Base-by-base conservation (phyloP, 2,329 filamentous ascomycete genomes). In the Podosphaera fusca region DNA sequence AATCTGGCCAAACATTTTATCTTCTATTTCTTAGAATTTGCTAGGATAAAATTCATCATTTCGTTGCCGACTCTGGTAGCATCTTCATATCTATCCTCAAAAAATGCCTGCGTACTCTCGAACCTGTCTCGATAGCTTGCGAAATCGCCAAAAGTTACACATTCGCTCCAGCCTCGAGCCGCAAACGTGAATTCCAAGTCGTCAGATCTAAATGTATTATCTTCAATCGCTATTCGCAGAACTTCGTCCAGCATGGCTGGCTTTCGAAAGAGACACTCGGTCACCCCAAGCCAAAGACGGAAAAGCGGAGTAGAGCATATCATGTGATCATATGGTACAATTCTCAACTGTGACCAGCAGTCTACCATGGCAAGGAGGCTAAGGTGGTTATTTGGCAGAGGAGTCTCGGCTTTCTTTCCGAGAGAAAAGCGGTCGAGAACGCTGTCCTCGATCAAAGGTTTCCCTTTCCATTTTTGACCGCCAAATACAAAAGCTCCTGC, bases 261-360 rank as follows among this genome's bases (percentile, higher is more conserved):
- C 65, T 89, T 88, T 61, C 88, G 83, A 74, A 95, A 98, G 42
- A 98, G 75, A 68, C 94, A 90, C 71, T 98, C 92, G 0, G 89
- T 90, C n/a, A 95, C 94, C 58, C 92, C 92, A 38, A 98, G 78
- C 80, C 92, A 95, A 61, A 98, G 80, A 55, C 92, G 85, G 74
- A 98, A 98, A 52, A 96, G 79, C 72, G 92, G 92, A 45, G 92
- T 98, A 56, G 88, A 95, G 73, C 92, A 98, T 63, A 98, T 94
- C 89, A 98, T 98, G 73, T 98, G 94, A 70, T 98, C 90, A 69
- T 98, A 98, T 0, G 92, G 92, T 53, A 94, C 85, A 64, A 95
- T 98, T 38, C 82, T 85, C 51, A 96, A 77, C 63, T 87, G 86
- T 67, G 86, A 92, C 92, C 92, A 98, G 71, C 90, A 96, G 72